These are phyloP conservation scores for Aureobasidium sp. DNA, from an alignment of 2,329 filamentous ascomycete genomes.

Conservation along the genomic window DNA sequence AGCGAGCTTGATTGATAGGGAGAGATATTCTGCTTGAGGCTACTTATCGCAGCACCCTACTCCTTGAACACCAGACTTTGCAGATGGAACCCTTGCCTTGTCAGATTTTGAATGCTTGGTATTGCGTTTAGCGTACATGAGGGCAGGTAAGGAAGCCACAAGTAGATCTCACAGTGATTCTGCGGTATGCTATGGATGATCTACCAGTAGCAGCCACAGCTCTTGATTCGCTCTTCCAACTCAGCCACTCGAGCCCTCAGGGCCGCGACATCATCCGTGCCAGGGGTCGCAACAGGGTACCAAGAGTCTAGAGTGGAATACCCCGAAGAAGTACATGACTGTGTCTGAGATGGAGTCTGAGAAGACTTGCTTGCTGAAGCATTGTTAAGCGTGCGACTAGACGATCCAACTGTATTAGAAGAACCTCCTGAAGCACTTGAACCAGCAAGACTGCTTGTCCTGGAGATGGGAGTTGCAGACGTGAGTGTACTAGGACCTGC, in stretches of 20 bases:
- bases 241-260: neutral
- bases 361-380: neutral
- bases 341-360: neutral
- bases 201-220: neutral
- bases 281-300: neutral
- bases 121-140: no score
- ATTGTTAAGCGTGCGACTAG: no score
- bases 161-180: no score
- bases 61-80: no score
- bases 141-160: no score
- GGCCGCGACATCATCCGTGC: neutral
- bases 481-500: neutral
- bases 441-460: neutral
- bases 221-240: neutral
- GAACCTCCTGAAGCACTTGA: neutral
- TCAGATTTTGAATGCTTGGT: no score
- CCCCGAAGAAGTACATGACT: neutral
- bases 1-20: neutral
- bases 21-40: no score
- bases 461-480: neutral
- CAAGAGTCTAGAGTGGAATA: neutral
- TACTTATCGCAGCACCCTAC: no score
- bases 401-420: neutral
- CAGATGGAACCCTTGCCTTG: no score
- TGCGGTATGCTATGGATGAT: neutral